These are phyloP conservation scores for Ceratocystis alfenasii DNA, from an alignment of 2,329 filamentous ascomycete genomes.

Conservation along the genomic window DNA sequence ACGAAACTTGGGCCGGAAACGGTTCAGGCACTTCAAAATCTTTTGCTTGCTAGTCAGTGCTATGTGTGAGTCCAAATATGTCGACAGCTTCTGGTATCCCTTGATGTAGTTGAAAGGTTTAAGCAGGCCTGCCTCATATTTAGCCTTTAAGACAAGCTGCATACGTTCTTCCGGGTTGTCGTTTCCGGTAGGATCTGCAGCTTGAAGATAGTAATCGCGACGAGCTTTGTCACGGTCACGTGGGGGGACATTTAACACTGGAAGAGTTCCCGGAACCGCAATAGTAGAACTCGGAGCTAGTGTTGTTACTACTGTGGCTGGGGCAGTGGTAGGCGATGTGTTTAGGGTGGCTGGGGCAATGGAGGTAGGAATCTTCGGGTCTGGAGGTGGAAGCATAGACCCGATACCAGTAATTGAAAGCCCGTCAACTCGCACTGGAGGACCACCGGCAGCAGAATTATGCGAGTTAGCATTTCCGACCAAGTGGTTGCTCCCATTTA, in stretches of 20 bases:
- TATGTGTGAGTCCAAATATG: conserved; percentile 86
- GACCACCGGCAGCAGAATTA: conserved; percentile 9
- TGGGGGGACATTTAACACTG: conserved; percentile 16
- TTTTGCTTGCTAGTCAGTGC: conserved; percentile 73
- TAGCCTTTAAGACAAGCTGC: conserved; percentile 85
- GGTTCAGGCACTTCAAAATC: conserved; percentile 80
- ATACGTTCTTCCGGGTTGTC: conserved; percentile 82
- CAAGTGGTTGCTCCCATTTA: not conserved
- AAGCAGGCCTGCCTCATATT: conserved; percentile 87
- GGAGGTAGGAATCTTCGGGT: conserved; percentile 20
- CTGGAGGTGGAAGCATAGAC: conserved; percentile 40
- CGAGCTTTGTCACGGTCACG: conserved; percentile 51
- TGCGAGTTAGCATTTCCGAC: not conserved
- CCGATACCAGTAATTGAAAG: conserved; percentile 26
- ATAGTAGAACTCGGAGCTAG: not conserved
- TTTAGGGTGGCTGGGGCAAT: not conserved
- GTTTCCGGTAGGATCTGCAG: conserved; percentile 69
- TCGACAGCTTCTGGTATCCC: conserved; percentile 77
- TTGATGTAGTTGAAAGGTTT: conserved; percentile 98
- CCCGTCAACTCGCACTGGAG: not conserved
- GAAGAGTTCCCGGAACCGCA: conserved; percentile 15
- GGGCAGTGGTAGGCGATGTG: not conserved
- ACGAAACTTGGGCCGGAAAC: conserved; percentile 88
- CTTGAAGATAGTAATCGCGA: conserved; percentile 91
- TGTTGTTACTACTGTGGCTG: not conserved